These are phyloP conservation scores for Gossypium anomalum DNA, from an alignment of 345 rosid genomes.

Conservation along the genomic window DNA sequence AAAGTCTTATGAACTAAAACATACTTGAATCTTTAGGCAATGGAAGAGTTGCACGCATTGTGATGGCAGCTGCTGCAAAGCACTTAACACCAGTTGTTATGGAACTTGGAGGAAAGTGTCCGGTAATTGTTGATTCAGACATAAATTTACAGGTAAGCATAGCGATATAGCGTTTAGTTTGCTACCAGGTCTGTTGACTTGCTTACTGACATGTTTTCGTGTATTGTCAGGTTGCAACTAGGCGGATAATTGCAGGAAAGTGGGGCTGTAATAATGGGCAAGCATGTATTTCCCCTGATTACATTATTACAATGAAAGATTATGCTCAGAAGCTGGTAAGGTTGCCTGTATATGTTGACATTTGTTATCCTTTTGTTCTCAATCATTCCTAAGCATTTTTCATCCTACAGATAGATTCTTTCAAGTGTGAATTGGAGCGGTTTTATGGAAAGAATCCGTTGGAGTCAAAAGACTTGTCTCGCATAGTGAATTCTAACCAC, in stretches of 20 bases:
- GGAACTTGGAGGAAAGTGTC: slow-evolving; percentile 97
- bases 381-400: slow-evolving; percentile 9
- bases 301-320: slow-evolving; percentile 69
- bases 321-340: slow-evolving; percentile 73
- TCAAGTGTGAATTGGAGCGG: slow-evolving; percentile 56
- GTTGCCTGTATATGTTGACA: slow-evolving; percentile 15
- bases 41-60: slow-evolving; percentile 68
- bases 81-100: slow-evolving; percentile 90
- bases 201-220: slow-evolving; percentile 16
- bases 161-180: neutral
- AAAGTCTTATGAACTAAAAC: neutral
- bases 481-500: slow-evolving; percentile 79
- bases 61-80: slow-evolving; percentile 95
- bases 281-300: slow-evolving; percentile 86
- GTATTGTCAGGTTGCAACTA: slow-evolving; percentile 54
- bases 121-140: slow-evolving; percentile 75
- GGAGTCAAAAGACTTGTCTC: slow-evolving; percentile 80
- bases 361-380: slow-evolving; percentile 14
- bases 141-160: slow-evolving; percentile 56
- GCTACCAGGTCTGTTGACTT: neutral
- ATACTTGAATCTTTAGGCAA: slow-evolving; percentile 50
- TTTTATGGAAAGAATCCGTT: slow-evolving; percentile 77
- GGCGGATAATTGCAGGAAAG: slow-evolving; percentile 81
- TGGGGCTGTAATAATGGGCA: slow-evolving; percentile 95
- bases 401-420: slow-evolving; percentile 47